Evolutionary conservation across 176 grass and related monocot genomes (phyloP).

Genomic region (Zizania latifolia): DNA sequence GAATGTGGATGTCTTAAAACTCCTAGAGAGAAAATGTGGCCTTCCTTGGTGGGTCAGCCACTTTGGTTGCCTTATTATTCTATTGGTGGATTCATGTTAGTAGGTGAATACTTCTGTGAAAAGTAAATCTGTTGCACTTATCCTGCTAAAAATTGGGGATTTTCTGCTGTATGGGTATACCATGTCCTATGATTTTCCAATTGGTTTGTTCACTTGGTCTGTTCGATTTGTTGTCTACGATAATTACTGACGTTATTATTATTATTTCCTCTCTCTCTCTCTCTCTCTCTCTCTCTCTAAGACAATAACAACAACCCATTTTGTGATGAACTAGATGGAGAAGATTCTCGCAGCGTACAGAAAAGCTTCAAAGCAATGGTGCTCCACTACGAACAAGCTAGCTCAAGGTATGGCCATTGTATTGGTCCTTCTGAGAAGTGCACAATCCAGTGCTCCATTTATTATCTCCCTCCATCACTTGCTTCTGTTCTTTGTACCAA

Average conservation of each 20-base stretch:
- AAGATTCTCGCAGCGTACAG: conserved; percentile 76
- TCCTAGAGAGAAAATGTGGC: neutral
- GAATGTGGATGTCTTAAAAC: neutral
- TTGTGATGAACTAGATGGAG: conserved; percentile 52
- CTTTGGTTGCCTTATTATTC: neutral
- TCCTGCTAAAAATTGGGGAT: neutral
- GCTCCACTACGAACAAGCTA: conserved; percentile 80
- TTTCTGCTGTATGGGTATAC: neutral
- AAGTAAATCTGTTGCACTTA: neutral
- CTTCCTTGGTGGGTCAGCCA: neutral
- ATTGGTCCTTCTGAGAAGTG: neutral
- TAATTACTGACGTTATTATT: neutral
- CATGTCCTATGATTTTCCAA: neutral
- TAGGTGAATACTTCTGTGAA: neutral
- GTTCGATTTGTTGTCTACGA: neutral
- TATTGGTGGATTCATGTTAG: neutral
- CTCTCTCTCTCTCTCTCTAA: neutral
- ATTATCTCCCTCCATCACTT: neutral
- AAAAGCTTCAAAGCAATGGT: conserved; percentile 84
- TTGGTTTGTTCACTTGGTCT: neutral
- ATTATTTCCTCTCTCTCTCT: neutral
- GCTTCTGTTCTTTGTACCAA: neutral
- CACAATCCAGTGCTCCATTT: neutral
- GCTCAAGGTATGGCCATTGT: conserved; percentile 53
- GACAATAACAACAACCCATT: neutral